Evolutionary conservation across 495 filamentous ascomycete species (phyloP), one percentile per base, ranked within the genome.

Genomic region (Poronia punctata): DNA sequence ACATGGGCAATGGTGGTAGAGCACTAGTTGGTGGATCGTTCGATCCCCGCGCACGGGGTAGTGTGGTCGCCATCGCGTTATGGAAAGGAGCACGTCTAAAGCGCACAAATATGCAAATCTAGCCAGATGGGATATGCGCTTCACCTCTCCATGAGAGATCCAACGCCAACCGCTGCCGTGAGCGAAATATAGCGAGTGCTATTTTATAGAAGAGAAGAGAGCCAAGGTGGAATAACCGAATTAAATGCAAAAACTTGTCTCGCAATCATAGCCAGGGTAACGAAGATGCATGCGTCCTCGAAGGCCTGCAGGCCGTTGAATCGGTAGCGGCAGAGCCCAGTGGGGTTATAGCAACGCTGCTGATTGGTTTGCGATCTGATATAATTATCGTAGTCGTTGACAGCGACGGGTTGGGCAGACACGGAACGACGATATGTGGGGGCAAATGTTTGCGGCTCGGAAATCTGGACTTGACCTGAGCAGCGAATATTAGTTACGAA

Each of bases 1-100:
- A 62, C 15, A 78, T 64, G 7, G 86, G 81, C 23, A 89, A 67
- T 3, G 83, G 75, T 4, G 86, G 83, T 27, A 88, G 66, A 31
- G 82, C 67, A 10, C 72, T 70, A 7, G 75, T 74, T 27, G 83
- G 79, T 16, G 84, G 79, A 43, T 74, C 78, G 43, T 78, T 67
- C 10, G 76, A 66, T 25, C 76, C 71, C 55, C 76, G 74, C 14
- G 79, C 71, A 59, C 74, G 71, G n/a, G 83, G 82, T 35, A 87
- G 62, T 11, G 78, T 70, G 17, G 75, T 76, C 30, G 78, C 70
- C 78, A 81, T 83, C 32, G 15, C 58, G 43, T 26, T 38, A 5
- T 27, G 15, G 21, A 36, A 16, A 31, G 33, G 41, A 29, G 34
- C 15, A 38, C 41, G 36, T 41, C 40, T 39, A 44, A 40, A 41